Percentiles rank a stretch among this genome's conserved stretches.
Evolutionary conservation across 2,329 filamentous ascomycete species (phyloP).

Genomic region (Phaeosphaeriaceae sp.): DNA sequence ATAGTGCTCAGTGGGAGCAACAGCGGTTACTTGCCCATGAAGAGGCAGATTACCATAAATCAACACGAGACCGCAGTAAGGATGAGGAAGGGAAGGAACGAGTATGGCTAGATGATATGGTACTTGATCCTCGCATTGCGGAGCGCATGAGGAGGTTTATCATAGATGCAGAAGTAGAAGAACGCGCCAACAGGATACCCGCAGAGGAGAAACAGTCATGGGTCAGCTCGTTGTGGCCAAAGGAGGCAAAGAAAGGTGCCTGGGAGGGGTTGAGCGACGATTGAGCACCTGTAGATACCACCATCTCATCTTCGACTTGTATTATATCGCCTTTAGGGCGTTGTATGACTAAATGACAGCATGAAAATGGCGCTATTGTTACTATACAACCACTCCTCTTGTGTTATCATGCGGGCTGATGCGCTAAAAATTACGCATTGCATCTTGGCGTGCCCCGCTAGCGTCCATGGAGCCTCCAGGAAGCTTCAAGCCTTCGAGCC

Average conservation of each 20-base stretch:
- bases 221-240: slow-evolving; percentile 40
- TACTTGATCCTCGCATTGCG: slow-evolving; percentile 76
- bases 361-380: background rate
- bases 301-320: slow-evolving; percentile 28
- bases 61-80: slow-evolving; percentile 62
- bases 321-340: slow-evolving; percentile 19
- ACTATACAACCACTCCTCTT: too few relatives aligned
- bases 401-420: background rate
- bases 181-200: slow-evolving; percentile 57
- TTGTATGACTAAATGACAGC: background rate
- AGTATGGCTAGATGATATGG: slow-evolving; percentile 77
- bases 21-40: slow-evolving; percentile 70
- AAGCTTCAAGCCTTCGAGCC: too few relatives aligned
- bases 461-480: too few relatives aligned
- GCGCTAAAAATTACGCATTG: background rate
- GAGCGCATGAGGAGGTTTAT: slow-evolving; percentile 82
- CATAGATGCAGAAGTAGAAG: slow-evolving; percentile 72
- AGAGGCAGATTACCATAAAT: slow-evolving; percentile 85
- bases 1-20: slow-evolving; percentile 62
- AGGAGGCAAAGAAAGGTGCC: slow-evolving; percentile 39
- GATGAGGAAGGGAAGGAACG: slow-evolving; percentile 59
- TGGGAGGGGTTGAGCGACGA: slow-evolving; percentile 45
- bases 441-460: background rate
- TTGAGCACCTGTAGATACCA: slow-evolving; percentile 21
- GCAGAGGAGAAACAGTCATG: slow-evolving; percentile 30